phyloP scores from a whole-genome alignment of 805 yeast species.

The Peterozyma toletana region DNA sequence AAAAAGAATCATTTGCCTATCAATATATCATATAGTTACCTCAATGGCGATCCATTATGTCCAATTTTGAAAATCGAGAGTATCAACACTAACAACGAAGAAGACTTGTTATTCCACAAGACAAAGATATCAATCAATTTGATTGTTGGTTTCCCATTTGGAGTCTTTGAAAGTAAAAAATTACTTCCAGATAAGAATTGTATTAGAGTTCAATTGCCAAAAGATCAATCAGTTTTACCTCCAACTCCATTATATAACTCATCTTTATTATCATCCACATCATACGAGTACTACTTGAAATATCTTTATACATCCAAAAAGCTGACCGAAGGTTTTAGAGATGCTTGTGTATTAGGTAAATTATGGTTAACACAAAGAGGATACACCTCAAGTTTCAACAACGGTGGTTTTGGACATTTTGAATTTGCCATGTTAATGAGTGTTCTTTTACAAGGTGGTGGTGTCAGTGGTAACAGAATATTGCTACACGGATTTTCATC shows the following conservation, averaged over 20 bases:
- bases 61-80: slow-evolving; percentile 68
- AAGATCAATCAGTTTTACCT: slow-evolving; percentile 32
- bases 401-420: slow-evolving; percentile 85
- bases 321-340: slow-evolving; percentile 72
- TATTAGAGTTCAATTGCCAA: slow-evolving; percentile 53
- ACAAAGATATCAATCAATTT: slow-evolving; percentile 69
- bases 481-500: slow-evolving; percentile 84
- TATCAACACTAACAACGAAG: slow-evolving; percentile 38
- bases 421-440: slow-evolving; percentile 82
- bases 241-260: slow-evolving; percentile 89
- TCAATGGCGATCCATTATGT: slow-evolving; percentile 70
- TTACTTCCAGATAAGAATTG: slow-evolving; percentile 76
- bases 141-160: slow-evolving; percentile 65
- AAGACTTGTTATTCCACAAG: slow-evolving; percentile 50
- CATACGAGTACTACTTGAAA: slow-evolving; percentile 65
- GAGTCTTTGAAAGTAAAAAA: slow-evolving; percentile 67
- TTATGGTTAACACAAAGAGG: slow-evolving; percentile 91
- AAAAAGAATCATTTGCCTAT: slow-evolving; percentile 53
- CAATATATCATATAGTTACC: slow-evolving; percentile 52
- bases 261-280: slow-evolving; percentile 61
- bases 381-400: slow-evolving; percentile 50
- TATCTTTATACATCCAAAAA: slow-evolving; percentile 71
- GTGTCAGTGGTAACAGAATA: slow-evolving; percentile 65
- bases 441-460: slow-evolving; percentile 79
- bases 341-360: slow-evolving; percentile 81